These are phyloP conservation scores for Pyrus communis DNA, from an alignment of 306 rosid species.

Conservation along the genomic window DNA sequence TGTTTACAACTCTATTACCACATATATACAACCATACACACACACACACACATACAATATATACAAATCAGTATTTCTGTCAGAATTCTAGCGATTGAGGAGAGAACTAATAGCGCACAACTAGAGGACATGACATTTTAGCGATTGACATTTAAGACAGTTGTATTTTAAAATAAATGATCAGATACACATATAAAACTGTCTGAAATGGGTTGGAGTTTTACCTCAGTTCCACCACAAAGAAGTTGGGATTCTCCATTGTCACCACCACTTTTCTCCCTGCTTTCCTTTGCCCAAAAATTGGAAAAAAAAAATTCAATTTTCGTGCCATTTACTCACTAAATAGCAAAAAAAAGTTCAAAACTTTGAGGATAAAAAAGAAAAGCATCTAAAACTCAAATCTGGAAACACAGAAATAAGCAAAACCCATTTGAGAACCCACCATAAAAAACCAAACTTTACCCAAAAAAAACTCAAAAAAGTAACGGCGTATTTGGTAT, in stretches of 20 bases:
- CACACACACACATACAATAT: no score
- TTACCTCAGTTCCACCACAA: conserved; percentile 46
- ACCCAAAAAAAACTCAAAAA: background rate
- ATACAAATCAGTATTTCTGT: no score
- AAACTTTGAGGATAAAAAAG: conserved; percentile 8
- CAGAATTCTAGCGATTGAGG: no score
- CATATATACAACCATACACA: no score
- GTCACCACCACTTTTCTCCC: conserved; percentile 72
- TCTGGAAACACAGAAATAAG: conserved; percentile 33
- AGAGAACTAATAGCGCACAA: no score
- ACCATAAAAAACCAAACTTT: background rate
- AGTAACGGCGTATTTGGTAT: conserved; percentile 22
- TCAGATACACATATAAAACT: no score
- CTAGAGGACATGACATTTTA: no score
- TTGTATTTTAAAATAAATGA: no score
- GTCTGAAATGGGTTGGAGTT: no score
- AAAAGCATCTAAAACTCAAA: conserved; percentile 33
- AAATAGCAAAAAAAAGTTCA: background rate
- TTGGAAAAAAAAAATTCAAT: conserved; percentile 66
- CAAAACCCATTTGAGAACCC: conserved; percentile 27
- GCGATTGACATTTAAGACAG: no score
- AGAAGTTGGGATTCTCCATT: conserved; percentile 83
- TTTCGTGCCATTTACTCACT: conserved; percentile 58
- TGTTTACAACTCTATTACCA: no score
- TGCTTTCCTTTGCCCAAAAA: conserved; percentile 49